Evolutionary conservation across 2,329 filamentous ascomycete genomes (phyloP).

Genomic region (Arthrinium phaeospermum): DNA sequence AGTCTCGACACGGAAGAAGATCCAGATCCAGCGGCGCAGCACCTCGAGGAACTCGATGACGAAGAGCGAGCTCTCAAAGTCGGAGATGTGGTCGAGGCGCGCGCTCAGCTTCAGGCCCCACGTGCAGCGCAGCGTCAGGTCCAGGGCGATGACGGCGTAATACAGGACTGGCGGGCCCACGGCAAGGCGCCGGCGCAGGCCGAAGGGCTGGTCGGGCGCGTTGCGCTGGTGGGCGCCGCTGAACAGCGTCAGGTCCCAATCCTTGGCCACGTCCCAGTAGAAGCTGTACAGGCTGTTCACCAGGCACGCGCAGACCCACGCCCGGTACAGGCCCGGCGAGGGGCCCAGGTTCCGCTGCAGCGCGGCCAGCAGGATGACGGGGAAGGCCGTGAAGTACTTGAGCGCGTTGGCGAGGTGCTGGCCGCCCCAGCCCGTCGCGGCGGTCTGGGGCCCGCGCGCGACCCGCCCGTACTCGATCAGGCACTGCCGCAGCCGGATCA

Average conservation of each 20-base stretch:
- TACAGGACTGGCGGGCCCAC: conserved; percentile 78
- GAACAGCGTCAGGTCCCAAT: conserved; percentile 94
- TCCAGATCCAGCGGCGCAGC: conserved; percentile 91
- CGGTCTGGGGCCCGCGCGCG: conserved; percentile 57
- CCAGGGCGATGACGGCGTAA: conserved; percentile 79
- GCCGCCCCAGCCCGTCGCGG: conserved; percentile 73
- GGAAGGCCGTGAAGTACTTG: conserved; percentile 94
- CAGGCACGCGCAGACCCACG: conserved; percentile 75
- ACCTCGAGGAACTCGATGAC: conserved; percentile 87
- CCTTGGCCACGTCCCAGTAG: conserved; percentile 96
- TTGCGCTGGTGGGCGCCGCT: conserved; percentile 56
- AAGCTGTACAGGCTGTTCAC: conserved; percentile 94
- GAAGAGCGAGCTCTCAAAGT: conserved; percentile 89
- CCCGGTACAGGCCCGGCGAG: conserved; percentile 53
- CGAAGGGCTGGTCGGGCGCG: conserved; percentile 73
- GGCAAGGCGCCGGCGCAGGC: conserved; percentile 74
- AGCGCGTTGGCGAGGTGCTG: conserved; percentile 92
- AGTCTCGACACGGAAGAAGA: conserved; percentile 93
- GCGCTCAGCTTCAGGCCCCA: conserved; percentile 90
- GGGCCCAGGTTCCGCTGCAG: conserved; percentile 66
- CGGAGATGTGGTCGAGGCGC: conserved; percentile 81
- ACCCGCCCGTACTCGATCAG: conserved; percentile 85
- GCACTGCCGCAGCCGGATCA: conserved; percentile 91
- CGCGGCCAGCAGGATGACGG: conserved; percentile 82
- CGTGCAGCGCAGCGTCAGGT: conserved; percentile 83